Percentiles rank a stretch among this genome's conserved stretches.
These are phyloP conservation scores for Ceratocystis diversiconidia DNA, from an alignment of 2,329 filamentous ascomycete species.

Conservation along the genomic window DNA sequence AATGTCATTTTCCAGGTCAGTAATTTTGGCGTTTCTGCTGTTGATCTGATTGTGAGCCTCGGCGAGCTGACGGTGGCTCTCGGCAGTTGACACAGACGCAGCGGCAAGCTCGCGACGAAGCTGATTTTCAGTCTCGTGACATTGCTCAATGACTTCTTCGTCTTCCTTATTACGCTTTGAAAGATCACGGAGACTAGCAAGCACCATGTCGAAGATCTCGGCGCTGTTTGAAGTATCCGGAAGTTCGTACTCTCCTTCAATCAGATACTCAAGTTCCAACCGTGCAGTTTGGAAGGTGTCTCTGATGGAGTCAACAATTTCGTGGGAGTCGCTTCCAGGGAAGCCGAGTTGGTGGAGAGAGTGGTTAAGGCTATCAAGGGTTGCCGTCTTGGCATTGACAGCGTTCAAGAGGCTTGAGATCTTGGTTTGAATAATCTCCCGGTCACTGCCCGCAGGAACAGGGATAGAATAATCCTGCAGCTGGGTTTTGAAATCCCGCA, in stretches of 20 bases:
- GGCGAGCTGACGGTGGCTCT: conserved; percentile 30
- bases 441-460: conserved; percentile 3
- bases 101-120: conserved; percentile 43
- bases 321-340: conserved; percentile 31
- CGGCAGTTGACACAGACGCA: conserved; percentile 38
- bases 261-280: conserved; percentile 47
- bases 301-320: conserved; percentile 35
- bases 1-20: conserved; percentile 36
- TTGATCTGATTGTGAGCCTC: conserved; percentile 25
- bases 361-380: conserved; percentile 31
- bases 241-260: conserved; percentile 42
- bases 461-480: conserved; percentile 22
- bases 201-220: conserved; percentile 41
- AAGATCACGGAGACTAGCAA: conserved; percentile 36
- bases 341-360: conserved; percentile 40
- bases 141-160: conserved; percentile 45
- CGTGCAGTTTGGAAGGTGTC: conserved; percentile 41
- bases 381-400: conserved; percentile 36
- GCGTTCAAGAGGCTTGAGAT: conserved; percentile 31
- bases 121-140: conserved; percentile 41
- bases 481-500: conserved; percentile 24
- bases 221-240: conserved; percentile 39
- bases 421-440: conserved; percentile 28
- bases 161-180: conserved; percentile 33
- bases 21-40: conserved; percentile 29